phyloP scores from a whole-genome alignment of 1,139 yeast species.

The Kodamaea anthophila region DNA sequence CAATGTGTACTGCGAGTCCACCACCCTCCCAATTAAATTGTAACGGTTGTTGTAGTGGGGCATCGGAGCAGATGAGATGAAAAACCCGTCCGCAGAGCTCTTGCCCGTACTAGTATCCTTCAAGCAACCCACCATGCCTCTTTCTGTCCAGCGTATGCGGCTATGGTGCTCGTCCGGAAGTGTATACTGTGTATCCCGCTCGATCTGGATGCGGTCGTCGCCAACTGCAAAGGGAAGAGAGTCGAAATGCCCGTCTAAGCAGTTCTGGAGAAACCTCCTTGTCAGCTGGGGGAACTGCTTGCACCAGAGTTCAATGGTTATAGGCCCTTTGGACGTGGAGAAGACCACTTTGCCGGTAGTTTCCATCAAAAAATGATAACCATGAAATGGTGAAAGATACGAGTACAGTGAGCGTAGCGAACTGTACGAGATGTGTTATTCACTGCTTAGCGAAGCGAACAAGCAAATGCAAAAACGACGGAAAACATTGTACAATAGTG shows the following conservation, averaged over 20 bases:
- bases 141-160: conserved; percentile 45
- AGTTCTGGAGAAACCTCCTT: conserved; percentile 43
- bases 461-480: no score
- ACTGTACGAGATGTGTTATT: no score
- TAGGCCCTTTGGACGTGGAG: conserved; percentile 53
- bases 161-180: conserved; percentile 47
- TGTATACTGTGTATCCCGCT: conserved; percentile 7
- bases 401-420: no score
- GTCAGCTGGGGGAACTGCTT: conserved; percentile 56
- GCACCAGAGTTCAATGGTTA: conserved; percentile 66
- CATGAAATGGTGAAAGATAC: no score
- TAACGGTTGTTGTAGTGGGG: conserved; percentile 41
- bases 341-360: conserved; percentile 57
- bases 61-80: conserved; percentile 46
- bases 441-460: no score
- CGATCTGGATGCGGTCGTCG: conserved; percentile 33
- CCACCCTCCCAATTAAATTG: conserved; percentile 58
- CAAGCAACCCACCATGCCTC: conserved; percentile 56
- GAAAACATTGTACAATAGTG: no score
- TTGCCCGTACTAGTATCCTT: conserved; percentile 20
- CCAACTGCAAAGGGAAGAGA: conserved; percentile 37
- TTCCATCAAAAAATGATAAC: conserved; percentile 8
- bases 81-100: conserved; percentile 42
- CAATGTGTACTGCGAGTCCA: conserved; percentile 50
- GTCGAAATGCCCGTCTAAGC: conserved; percentile 38